Percentiles rank a stretch among this genome's conserved stretches.
phyloP scores from a whole-genome alignment of 2,329 filamentous ascomycete species.

The Arthrinium puccinioides region DNA sequence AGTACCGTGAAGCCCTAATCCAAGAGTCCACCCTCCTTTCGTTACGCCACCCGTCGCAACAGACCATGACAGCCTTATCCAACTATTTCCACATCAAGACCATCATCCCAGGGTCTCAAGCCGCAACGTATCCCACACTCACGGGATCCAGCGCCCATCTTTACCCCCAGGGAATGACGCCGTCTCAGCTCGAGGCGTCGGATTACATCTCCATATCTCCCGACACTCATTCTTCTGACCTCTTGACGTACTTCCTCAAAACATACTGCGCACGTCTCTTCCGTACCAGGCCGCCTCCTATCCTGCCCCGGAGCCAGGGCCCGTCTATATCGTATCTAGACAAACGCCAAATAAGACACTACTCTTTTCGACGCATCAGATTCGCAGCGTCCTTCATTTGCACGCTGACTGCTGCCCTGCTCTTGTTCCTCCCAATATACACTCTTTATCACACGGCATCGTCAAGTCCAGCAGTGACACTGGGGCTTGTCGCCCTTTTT shows the following conservation, averaged over 20 bases:
- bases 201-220: background rate
- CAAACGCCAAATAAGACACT: background rate
- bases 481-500: slow-evolving; percentile 6
- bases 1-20: background rate
- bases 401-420: background rate
- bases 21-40: background rate
- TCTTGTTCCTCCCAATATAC: slow-evolving; percentile 3
- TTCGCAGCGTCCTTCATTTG: background rate
- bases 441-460: slow-evolving; percentile 1
- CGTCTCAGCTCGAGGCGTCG: background rate
- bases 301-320: background rate
- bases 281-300: slow-evolving; percentile 3
- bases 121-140: background rate
- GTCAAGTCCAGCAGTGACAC: slow-evolving; percentile 2
- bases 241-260: background rate
- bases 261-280: background rate
- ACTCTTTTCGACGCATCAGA: background rate
- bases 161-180: background rate
- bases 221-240: background rate
- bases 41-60: background rate
- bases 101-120: no score
- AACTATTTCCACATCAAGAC: slow-evolving; percentile 1
- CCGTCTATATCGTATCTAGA: background rate
- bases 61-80: background rate
- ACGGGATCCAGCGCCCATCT: background rate